Conservation (phyloP, 2,329 filamentous ascomycete species). For the Cladorrhinum sp. region DNA sequence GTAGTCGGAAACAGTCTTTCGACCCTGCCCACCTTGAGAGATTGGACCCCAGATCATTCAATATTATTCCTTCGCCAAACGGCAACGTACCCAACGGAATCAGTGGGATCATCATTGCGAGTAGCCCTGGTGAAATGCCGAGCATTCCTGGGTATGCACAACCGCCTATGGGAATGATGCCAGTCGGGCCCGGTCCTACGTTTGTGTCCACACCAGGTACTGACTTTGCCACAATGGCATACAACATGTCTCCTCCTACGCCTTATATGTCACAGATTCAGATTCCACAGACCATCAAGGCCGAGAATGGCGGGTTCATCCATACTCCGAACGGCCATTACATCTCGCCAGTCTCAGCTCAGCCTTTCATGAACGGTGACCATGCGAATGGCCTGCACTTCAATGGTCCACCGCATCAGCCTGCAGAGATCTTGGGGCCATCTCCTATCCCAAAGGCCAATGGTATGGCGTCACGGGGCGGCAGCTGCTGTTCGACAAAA, state of each 20-base stretch:
- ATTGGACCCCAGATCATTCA: constrained; percentile 53
- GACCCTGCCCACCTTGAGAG: constrained; percentile 48
- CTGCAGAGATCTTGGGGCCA: not conserved
- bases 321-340: constrained; percentile 39
- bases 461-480: constrained; percentile 19
- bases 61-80: constrained; percentile 40
- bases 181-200: constrained; percentile 9
- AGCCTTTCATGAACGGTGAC: constrained; percentile 15
- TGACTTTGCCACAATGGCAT: constrained; percentile 15
- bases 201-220: constrained; percentile 11
- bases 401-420: constrained; percentile 22
- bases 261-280: constrained; percentile 9
- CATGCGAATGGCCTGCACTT: constrained; percentile 12
- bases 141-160: constrained; percentile 9
- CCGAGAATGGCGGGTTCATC: constrained; percentile 37
- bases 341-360: constrained; percentile 5
- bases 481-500: constrained; percentile 34
- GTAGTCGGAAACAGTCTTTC: constrained; percentile 47
- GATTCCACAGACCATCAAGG: constrained; percentile 19
- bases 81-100: constrained; percentile 16
- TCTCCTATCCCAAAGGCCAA: constrained; percentile 13
- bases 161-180: constrained; percentile 8
- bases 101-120: constrained; percentile 26
- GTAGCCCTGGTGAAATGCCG: constrained; percentile 8
- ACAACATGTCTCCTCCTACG: constrained; percentile 19